Base-by-base conservation (phyloP, 208 protist species). In the Acanthamoeba sp. region DNA sequence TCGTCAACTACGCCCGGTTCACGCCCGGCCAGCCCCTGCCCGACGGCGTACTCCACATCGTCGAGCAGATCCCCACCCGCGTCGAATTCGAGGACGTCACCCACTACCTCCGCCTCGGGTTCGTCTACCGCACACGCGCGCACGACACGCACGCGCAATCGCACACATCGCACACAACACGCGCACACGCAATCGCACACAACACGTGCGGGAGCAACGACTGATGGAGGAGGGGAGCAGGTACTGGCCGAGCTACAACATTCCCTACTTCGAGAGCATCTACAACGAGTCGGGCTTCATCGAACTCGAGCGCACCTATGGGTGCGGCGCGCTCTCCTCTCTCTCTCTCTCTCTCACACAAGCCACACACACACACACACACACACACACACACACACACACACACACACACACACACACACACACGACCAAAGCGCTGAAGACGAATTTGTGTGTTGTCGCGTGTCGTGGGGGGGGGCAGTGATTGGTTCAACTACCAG, bases 171-270 rank as follows among this genome's bases (percentile, higher is more conserved):
- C 45, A 50, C 62, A 27, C 3, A 69, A 34, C 29, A 34, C 62
- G 62, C 29, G 2, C n/a, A 22, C 29, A n/a, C 62, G 62, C n/a
- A 69, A 1, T 29, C 62, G 2, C 29, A 69, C n/a, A 0, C 62
- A 7, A 14, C 29, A 69, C 29, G 62, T 20, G 22, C 29, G 62
- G 22, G 0, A 69, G 12, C 32, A 14, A 14, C 18, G 45, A 14
- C 45, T 50, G 45, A 50, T 95, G 24, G 87, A 98, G 0, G 94
- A 71, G 24, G 80, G 84, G 29, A 34, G 94, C 18, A 94, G 93
- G 7, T 98, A 97, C 95, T 98, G 97, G 97, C 95, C 97, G 27
- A 97, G 95, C 71, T 98, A 98, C 95, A 99, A 99, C 94, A 95
- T 98, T 50, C 98, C 98, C 32, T 98, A 93, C 69, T 98, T 98